Evolutionary conservation across 2,329 filamentous ascomycete species (phyloP).

Genomic region (Arthrobotrys megalospora): DNA sequence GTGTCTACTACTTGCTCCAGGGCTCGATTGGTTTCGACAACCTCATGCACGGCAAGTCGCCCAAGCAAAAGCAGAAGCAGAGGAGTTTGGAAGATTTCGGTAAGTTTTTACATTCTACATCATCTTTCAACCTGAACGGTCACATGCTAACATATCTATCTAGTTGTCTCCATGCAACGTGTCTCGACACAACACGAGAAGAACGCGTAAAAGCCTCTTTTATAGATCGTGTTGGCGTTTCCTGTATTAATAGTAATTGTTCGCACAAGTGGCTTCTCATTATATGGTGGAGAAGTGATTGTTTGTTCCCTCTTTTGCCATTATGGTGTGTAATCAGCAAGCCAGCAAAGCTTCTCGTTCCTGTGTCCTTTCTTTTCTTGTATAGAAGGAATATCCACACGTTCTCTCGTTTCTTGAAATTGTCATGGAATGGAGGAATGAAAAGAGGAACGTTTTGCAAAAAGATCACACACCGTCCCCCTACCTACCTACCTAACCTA

Average conservation of each 20-base stretch:
- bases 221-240: constrained; percentile 63
- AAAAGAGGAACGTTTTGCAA: constrained; percentile 6
- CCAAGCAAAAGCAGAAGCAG: constrained; percentile 86
- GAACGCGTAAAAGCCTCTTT: constrained; percentile 74
- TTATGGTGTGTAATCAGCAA: constrained; percentile 56
- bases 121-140: constrained; percentile 19
- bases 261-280: constrained; percentile 55
- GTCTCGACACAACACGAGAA: constrained; percentile 94
- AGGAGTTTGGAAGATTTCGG: constrained; percentile 87
- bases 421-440: constrained; percentile 14
- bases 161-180: constrained; percentile 87
- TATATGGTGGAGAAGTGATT: constrained; percentile 55
- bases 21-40: constrained; percentile 87
- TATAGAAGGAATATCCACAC: constrained; percentile 37
- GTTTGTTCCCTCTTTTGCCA: constrained; percentile 47
- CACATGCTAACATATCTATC: constrained; percentile 70
- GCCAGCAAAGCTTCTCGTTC: constrained; percentile 32
- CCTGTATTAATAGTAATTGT: constrained; percentile 62
- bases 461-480: neutral
- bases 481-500: constrained; percentile 5
- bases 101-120: constrained; percentile 72
- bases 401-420: constrained; percentile 25
- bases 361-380: constrained; percentile 45
- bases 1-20: constrained; percentile 79
- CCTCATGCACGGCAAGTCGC: constrained; percentile 90